phyloP scores from a whole-genome alignment of 2,329 filamentous ascomycete genomes.

The Stemphylium beticola region DNA sequence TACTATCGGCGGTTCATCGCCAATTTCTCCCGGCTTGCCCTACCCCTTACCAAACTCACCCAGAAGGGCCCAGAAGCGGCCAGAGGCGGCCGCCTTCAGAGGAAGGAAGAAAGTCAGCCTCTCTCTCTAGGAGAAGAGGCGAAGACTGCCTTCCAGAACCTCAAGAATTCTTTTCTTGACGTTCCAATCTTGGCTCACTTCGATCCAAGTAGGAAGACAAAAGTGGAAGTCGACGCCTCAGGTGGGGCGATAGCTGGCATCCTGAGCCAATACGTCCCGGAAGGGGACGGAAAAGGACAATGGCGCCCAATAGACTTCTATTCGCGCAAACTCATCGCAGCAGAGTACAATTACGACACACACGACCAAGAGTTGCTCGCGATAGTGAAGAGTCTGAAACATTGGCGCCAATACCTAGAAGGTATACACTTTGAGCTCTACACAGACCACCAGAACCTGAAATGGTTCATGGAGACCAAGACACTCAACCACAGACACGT shows the following conservation, averaged over 20 bases:
- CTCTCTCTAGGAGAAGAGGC: not conserved
- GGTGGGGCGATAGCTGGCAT: not conserved
- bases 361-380: not conserved
- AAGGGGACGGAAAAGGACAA: not conserved
- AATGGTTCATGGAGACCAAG: conserved; percentile 14
- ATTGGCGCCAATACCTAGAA: conserved; percentile 5
- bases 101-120: not conserved
- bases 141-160: not conserved
- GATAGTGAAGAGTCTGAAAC: conserved; percentile 6
- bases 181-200: not conserved
- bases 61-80: not conserved
- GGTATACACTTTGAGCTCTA: conserved; percentile 4
- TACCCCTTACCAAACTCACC: not conserved
- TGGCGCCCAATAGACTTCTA: not conserved
- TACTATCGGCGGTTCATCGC: not conserved
- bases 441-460: conserved; percentile 9
- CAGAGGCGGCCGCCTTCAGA: not conserved
- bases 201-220: not conserved
- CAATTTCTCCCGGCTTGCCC: not conserved
- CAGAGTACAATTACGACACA: conserved; percentile 13
- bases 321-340: conserved; percentile 1
- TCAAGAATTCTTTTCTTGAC: not conserved
- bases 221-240: not conserved
- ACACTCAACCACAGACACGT: not conserved
- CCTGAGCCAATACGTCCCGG: not conserved